Conservation (phyloP, 441 rosid species). For the Hypseocharis bilobata region DNA sequence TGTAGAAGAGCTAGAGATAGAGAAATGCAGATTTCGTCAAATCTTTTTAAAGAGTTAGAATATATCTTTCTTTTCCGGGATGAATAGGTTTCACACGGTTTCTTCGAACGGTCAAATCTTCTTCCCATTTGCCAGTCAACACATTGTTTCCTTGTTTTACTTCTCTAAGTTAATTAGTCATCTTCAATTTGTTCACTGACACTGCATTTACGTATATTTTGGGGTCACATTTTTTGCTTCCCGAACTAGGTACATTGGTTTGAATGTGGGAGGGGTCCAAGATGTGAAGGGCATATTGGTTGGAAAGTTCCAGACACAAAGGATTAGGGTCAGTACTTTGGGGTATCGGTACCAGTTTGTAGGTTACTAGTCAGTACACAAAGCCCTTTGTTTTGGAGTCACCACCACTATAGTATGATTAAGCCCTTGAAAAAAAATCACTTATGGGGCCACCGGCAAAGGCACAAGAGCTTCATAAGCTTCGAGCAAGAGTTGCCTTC, state of each 20-base stretch:
- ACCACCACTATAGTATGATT: not conserved
- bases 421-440: constrained; percentile 11
- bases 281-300: not conserved
- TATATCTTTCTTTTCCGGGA: no score
- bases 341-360: no score
- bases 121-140: not conserved
- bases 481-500: not conserved
- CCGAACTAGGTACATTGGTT: not conserved
- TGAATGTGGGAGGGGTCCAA: not conserved
- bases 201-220: not conserved
- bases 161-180: not conserved
- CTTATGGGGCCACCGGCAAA: constrained; percentile 23
- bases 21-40: no score
- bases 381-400: not conserved
- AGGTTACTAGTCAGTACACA: no score
- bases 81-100: not conserved
- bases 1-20: no score
- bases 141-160: not conserved
- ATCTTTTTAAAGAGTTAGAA: no score
- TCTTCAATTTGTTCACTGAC: not conserved
- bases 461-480: constrained; percentile 13
- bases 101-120: no score
- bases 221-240: not conserved
- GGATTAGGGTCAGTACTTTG: not conserved
- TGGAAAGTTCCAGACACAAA: not conserved